These are phyloP conservation scores for Thyridium curvatum DNA, from an alignment of 2,329 filamentous ascomycete genomes.

Conservation along the genomic window DNA sequence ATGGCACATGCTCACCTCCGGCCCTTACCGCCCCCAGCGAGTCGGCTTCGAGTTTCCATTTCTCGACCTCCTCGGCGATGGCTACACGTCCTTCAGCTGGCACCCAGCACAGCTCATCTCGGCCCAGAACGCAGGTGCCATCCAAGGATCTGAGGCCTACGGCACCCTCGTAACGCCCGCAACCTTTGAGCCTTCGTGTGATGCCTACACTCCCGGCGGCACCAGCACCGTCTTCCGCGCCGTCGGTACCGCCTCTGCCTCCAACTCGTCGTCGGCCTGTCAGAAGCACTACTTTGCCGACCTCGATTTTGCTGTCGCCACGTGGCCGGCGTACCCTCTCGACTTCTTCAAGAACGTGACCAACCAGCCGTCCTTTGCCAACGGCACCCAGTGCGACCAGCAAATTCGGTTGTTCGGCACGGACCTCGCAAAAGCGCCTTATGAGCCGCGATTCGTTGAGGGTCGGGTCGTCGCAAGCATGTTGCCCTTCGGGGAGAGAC, in stretches of 20 bases:
- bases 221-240: constrained; percentile 2
- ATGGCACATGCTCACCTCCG: neutral
- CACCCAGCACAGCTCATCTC: constrained; percentile 39
- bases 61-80: constrained; percentile 43
- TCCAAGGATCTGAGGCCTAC: constrained; percentile 37
- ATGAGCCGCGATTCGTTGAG: constrained; percentile 15
- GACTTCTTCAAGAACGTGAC: constrained; percentile 42
- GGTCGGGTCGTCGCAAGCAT: constrained; percentile 16
- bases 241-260: constrained; percentile 16
- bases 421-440: constrained; percentile 13
- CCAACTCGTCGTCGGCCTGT: constrained; percentile 11
- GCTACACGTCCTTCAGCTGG: constrained; percentile 44
- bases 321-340: constrained; percentile 25
- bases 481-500: constrained; percentile 13
- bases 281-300: constrained; percentile 15
- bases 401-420: constrained; percentile 26
- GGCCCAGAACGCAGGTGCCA: constrained; percentile 30
- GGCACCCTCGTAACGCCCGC: constrained; percentile 35
- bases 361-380: constrained; percentile 50
- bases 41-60: constrained; percentile 49
- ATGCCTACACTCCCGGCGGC: constrained; percentile 31
- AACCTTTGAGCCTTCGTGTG: constrained; percentile 37
- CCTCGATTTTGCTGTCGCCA: constrained; percentile 11
- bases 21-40: constrained; percentile 26
- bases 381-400: constrained; percentile 32